phyloP scores from a whole-genome alignment of 192 early-diverging fungal species.

The Entophlyctis luteolus region DNA sequence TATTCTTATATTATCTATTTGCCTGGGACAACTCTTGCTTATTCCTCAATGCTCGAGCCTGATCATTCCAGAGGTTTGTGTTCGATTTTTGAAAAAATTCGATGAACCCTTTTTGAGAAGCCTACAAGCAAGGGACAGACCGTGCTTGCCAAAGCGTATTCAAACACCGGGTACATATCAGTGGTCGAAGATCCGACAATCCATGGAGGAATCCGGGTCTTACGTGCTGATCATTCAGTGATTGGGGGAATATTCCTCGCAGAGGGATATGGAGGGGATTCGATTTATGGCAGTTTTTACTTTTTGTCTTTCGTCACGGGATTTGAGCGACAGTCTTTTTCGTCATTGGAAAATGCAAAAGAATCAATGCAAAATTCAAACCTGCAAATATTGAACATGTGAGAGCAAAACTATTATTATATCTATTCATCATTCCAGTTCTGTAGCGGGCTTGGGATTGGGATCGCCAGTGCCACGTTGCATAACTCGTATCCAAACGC shows the following conservation, averaged over 20 bases:
- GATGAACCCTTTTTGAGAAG: too few relatives aligned
- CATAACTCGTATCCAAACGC: conserved; percentile 47
- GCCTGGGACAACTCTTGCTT: too few relatives aligned
- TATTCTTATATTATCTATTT: too few relatives aligned
- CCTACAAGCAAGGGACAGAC: conserved; percentile 5
- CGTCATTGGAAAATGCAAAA: not conserved
- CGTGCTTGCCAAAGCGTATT: conserved; percentile 72
- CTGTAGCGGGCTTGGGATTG: conserved; percentile 73
- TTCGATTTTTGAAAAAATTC: too few relatives aligned
- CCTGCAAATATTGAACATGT: conserved; percentile 8
- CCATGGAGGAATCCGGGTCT: conserved; percentile 58
- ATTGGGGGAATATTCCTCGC: conserved; percentile 76
- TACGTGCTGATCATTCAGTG: conserved; percentile 85
- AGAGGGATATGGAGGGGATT: conserved; percentile 52
- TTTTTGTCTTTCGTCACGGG: conserved; percentile 71
- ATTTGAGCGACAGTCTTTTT: conserved; percentile 29
- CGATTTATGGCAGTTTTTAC: conserved; percentile 79
- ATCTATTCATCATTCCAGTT: not conserved
- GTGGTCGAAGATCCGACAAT: conserved; percentile 55
- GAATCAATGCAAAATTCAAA: not conserved
- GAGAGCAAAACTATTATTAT: not conserved
- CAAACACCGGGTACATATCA: conserved; percentile 76
- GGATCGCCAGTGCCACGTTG: conserved; percentile 67
- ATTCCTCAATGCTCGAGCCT: too few relatives aligned
- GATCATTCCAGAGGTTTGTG: too few relatives aligned